A percentile compares a stretch with the other conserved stretches of the same genome.
Conservation (phyloP, 768 basidiomycete genomes). For the Trametopsis cervina region DNA sequence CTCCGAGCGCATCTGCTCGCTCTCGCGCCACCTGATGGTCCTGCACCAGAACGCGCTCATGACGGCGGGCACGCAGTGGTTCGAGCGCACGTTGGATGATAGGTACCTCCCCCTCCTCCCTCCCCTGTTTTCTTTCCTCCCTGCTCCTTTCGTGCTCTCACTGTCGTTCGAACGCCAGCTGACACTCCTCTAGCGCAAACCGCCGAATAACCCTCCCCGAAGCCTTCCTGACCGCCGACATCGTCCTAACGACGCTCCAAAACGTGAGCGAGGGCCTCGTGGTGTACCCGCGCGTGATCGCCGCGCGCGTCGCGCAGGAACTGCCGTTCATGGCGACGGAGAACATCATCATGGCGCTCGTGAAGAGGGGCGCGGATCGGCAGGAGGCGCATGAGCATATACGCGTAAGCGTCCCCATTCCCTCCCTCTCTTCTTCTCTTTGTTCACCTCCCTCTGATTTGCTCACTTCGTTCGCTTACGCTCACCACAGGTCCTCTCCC, state of each 20-base stretch:
- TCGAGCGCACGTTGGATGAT: constrained; percentile 96
- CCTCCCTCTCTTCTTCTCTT: neutral
- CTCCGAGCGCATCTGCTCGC: constrained; percentile 92
- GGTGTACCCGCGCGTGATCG: constrained; percentile 97
- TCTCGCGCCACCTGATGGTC: constrained; percentile 93
- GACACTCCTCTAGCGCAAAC: constrained; percentile 72
- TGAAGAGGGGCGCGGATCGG: constrained; percentile 89
- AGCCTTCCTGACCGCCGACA: constrained; percentile 95
- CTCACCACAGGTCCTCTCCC: constrained; percentile 89
- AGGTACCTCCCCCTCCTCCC: constrained; percentile 40
- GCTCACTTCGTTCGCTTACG: too few relatives aligned
- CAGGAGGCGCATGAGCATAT: constrained; percentile 98
- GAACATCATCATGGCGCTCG: constrained; percentile 98
- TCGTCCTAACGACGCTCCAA: constrained; percentile 90
- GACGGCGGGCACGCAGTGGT: constrained; percentile 95
- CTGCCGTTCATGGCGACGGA: constrained; percentile 99
- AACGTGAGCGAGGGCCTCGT: constrained; percentile 98
- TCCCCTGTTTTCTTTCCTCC: neutral
- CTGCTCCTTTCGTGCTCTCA: neutral
- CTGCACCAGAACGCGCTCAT: constrained; percentile 94
- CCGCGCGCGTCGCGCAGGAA: constrained; percentile 85
- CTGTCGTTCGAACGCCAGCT: too few relatives aligned
- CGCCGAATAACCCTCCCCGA: constrained; percentile 95
- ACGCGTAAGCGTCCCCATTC: constrained; percentile 41
- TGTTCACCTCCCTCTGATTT: too few relatives aligned